Conservation (phyloP, 2,329 filamentous ascomycete species). For the Aspergillus terreus region DNA sequence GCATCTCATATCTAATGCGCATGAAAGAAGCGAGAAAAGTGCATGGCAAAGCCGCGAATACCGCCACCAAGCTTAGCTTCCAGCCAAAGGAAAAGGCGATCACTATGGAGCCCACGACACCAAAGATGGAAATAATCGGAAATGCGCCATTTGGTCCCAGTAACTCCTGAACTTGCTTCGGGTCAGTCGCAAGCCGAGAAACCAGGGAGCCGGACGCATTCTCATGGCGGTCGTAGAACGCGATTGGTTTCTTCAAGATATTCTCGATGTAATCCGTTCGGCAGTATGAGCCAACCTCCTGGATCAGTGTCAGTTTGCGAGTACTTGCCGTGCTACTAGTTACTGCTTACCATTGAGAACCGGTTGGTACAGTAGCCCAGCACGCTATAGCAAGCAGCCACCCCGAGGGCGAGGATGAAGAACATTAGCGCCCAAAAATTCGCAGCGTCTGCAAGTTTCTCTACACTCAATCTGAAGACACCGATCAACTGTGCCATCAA, state of each 20-base stretch:
- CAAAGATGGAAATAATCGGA: constrained; percentile 62
- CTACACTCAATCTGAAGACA: constrained; percentile 44
- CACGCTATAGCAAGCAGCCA: constrained; percentile 42
- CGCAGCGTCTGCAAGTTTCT: constrained; percentile 37
- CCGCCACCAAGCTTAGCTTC: constrained; percentile 68
- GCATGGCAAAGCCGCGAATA: constrained; percentile 56
- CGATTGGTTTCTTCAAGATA: constrained; percentile 7
- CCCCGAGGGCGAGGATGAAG: constrained; percentile 50
- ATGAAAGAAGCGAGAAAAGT: constrained; percentile 49
- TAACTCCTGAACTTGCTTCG: constrained; percentile 50
- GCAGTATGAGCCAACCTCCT: constrained; percentile 1
- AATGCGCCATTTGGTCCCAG: constrained; percentile 45
- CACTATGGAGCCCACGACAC: constrained; percentile 59
- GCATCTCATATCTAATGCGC: constrained; percentile 60
- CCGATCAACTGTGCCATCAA: constrained; percentile 49
- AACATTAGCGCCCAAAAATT: constrained; percentile 57
- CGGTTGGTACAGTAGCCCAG: constrained; percentile 46
- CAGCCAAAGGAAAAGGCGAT: constrained; percentile 71
- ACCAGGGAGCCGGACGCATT: constrained; percentile 11
- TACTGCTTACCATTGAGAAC: constrained; percentile 42
- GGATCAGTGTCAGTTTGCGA: background rate
- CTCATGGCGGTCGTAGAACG: constrained; percentile 9
- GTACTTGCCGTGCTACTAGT: constrained; percentile 26
- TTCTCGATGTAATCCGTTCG: constrained; percentile 11
- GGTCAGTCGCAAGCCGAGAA: constrained; percentile 35